Conservation (phyloP, 805 yeast genomes). For the Candida sakaeoensis region DNA sequence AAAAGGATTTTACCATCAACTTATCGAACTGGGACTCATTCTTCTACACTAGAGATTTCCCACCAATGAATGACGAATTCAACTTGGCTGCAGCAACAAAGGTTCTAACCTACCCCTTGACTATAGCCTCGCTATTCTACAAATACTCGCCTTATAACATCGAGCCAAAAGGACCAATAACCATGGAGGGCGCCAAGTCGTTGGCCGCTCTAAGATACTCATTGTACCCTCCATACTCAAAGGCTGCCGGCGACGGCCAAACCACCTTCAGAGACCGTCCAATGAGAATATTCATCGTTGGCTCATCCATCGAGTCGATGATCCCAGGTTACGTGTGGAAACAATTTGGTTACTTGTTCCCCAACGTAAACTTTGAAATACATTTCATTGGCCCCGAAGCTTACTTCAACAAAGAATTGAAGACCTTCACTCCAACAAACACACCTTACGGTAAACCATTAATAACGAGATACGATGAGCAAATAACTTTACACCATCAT, state of each 20-base stretch:
- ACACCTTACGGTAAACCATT: conserved; percentile 58
- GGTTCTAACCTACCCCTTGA: conserved; percentile 87
- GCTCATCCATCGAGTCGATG: conserved; percentile 91
- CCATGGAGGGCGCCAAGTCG: conserved; percentile 90
- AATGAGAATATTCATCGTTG: conserved; percentile 81
- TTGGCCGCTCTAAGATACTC: conserved; percentile 90
- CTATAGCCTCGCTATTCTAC: conserved; percentile 80
- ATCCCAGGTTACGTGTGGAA: conserved; percentile 95
- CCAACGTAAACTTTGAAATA: conserved; percentile 75
- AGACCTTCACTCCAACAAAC: conserved; percentile 53
- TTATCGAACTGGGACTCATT: conserved; percentile 88
- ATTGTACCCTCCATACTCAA: conserved; percentile 61
- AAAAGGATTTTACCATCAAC: conserved; percentile 69
- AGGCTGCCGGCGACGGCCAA: conserved; percentile 45
- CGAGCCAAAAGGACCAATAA: conserved; percentile 81
- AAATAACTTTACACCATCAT: conserved; percentile 72
- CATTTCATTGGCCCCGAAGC: conserved; percentile 95
- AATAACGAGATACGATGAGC: conserved; percentile 68
- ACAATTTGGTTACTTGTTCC: conserved; percentile 82
- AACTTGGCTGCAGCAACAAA: conserved; percentile 94
- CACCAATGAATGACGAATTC: conserved; percentile 95
- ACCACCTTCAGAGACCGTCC: conserved; percentile 78
- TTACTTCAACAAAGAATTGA: conserved; percentile 64
- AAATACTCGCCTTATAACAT: conserved; percentile 80
- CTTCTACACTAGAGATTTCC: conserved; percentile 87